These are phyloP conservation scores for Mycena belliarum DNA, from an alignment of 768 basidiomycete species.

Conservation along the genomic window DNA sequence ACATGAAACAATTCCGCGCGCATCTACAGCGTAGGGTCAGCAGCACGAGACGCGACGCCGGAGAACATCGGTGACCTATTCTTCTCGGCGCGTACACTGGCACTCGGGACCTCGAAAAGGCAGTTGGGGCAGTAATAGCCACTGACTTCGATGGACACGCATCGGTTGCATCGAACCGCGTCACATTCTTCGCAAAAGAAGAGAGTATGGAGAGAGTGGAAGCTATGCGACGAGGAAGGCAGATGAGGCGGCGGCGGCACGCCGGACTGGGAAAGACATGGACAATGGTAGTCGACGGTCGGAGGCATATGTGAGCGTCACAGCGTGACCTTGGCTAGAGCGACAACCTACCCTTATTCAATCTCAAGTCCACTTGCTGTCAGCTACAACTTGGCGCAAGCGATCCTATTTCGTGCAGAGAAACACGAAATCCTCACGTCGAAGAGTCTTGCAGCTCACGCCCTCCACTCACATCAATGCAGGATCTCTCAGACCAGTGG, in stretches of 20 bases:
- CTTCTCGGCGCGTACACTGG: conserved; percentile 97
- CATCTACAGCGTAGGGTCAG: conserved; percentile 58
- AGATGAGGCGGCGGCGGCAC: conserved; percentile 75
- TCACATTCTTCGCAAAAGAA: conserved; percentile 99
- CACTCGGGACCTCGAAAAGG: conserved; percentile 96
- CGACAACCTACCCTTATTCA: too few species aligned
- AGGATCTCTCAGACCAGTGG: too few species aligned
- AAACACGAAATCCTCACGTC: too few species aligned
- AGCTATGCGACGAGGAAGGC: conserved; percentile 75
- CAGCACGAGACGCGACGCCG: background rate
- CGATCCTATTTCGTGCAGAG: too few species aligned
- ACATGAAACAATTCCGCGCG: conserved; percentile 93
- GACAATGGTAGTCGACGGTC: conserved; percentile 60
- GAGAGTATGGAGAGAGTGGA: conserved; percentile 81
- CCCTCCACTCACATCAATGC: too few species aligned
- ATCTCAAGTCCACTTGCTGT: too few species aligned
- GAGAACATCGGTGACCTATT: conserved; percentile 60
- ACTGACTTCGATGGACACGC: conserved; percentile 90
- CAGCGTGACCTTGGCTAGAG: too few species aligned
- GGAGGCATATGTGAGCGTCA: conserved; percentile 8
- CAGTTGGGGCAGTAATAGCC: conserved; percentile 99
- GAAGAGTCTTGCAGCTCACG: too few species aligned
- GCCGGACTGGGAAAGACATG: conserved; percentile 62
- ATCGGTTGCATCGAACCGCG: conserved; percentile 89
- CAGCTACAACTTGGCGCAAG: too few species aligned